Base-by-base conservation (phyloP, 257 asterid genomes). In the Nicotiana benthamiana region DNA sequence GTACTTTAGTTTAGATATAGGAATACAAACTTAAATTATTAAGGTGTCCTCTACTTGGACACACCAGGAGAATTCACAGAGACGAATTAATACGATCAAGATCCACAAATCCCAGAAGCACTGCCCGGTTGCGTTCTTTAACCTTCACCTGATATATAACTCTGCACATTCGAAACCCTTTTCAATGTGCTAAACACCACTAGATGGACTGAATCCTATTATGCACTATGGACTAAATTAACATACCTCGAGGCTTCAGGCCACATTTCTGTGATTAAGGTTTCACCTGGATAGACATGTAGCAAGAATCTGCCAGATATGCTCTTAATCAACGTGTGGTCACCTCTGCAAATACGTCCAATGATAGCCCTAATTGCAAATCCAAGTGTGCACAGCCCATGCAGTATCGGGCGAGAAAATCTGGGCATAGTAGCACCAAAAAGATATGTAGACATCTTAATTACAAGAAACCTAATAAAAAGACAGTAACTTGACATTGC, bases 281-380 rank as follows among this genome's bases (percentile, higher is more conserved):
- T 93, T 87, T 95, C 98, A 1, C 98, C 95, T 2, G 98, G 98
- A 85, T 93, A 93, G 80, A 95, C 97, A 70, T 95, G 98, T 79
- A 92, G 80, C 13, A 93, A 87, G 84, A 95, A 95, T 83, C 91
- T 87, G 76, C 94, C 97, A 34, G 95, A 87, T 83, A 95, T 89
- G 84, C 83, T 90, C 89, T 87, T 90, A 84, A 95, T 89, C 93
- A 91, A 84, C 63, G 82, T 91, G 81, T 86, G 95, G n/a, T 95
- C 93, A 32, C 98, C 98, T 75, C 84, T 83, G 72, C 98, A 95
- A 61, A 95, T 86, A 85, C 87, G 86, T 76, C 85, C 89, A 84
- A 82, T 87, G 87, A 95, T 81, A 75, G 94, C 97, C 87, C 98
- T 91, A 9, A 90, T 89, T 10, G 98, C 99, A 82, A 91, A 93